Base-by-base conservation (phyloP, 2,329 filamentous ascomycete genomes). In the Akanthomyces dipterigenus region DNA sequence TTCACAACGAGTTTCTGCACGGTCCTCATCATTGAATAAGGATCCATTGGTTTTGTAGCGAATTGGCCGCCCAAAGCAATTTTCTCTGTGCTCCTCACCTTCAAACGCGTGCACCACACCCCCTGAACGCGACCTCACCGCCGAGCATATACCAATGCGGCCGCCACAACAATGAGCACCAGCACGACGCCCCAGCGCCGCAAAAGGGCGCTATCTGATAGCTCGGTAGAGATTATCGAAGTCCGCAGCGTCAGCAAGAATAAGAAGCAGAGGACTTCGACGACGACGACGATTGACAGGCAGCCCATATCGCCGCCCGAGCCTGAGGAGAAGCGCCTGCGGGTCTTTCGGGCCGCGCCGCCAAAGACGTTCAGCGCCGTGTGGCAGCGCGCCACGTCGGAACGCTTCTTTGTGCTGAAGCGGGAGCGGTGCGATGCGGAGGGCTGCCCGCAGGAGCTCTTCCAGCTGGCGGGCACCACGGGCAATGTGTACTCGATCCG, bases 401-500 rank as follows among this genome's bases (percentile, higher is more conserved):
- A 80, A 63, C 71, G 76, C 62, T 77, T 82, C 68, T 82, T 75
- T 63, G 76, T 83, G 34, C 72, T 83, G 12, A 71, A 68, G 1
- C 75, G 80, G 18, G 68, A 66, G 2, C 72, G 74, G 9, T 42
- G 65, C 31, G 76, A 73, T 1, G 77, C 72, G 46, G 79, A 78
- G 0, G 74, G 79, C 9, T 58, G 55, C 16, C 55, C 55, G 55
- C 45, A 50, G 20, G 85, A 89, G 68, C 73, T 70, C 1, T 75
- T 89, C 53, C 76, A 84, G 62, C 75, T 89, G 63, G 82, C 85
- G 0, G 87, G 86, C 1, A 83, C 82, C 11, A 88, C 85, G 1
- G 86, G 86, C 18, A 88, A 88, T 64, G 76, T 89, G 62, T 89
- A 89, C 70, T 81, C 72, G 0, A 79, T 88, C 36, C 72, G 72